These are phyloP conservation scores for Naganishia albida DNA, from an alignment of 1,284 basidiomycete species.

Conservation along the genomic window DNA sequence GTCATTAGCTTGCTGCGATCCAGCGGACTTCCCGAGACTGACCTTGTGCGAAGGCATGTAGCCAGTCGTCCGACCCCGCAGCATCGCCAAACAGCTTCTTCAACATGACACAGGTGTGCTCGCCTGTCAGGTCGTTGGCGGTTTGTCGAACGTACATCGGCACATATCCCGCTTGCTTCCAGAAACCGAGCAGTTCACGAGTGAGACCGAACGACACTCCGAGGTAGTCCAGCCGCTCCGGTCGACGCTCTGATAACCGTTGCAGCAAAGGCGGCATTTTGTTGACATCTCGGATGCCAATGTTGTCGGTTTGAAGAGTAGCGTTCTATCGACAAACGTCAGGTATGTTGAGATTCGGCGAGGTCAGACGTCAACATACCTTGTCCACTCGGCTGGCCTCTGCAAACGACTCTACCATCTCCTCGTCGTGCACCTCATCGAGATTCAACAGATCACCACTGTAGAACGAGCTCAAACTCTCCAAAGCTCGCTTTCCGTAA, in stretches of 20 bases:
- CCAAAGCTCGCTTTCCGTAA: slow-evolving; percentile 88
- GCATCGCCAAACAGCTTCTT: slow-evolving; percentile 62
- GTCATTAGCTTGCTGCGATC: slow-evolving; percentile 6
- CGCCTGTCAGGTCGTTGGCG: slow-evolving; percentile 91
- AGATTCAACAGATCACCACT: slow-evolving; percentile 87
- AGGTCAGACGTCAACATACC: slow-evolving; percentile 52
- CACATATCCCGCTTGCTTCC: slow-evolving; percentile 89
- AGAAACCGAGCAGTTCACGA: slow-evolving; percentile 85
- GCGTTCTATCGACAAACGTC: slow-evolving; percentile 42
- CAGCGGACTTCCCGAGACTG: slow-evolving; percentile 31
- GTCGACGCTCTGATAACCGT: slow-evolving; percentile 83
- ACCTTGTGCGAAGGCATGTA: slow-evolving; percentile 88
- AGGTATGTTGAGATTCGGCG: slow-evolving; percentile 16
- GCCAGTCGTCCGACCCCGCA: slow-evolving; percentile 66
- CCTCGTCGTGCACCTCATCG: slow-evolving; percentile 66
- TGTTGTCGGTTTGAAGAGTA: slow-evolving; percentile 69
- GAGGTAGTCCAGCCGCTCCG: slow-evolving; percentile 89
- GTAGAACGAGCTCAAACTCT: slow-evolving; percentile 86
- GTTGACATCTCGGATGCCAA: slow-evolving; percentile 70
- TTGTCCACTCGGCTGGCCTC: slow-evolving; percentile 64
- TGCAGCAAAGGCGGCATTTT: slow-evolving; percentile 93
- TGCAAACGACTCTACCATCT: slow-evolving; percentile 63
- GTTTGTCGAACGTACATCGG: slow-evolving; percentile 94
- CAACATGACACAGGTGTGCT: slow-evolving; percentile 94
- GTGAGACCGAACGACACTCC: slow-evolving; percentile 97